Evolutionary conservation across 371 early-diverging fungal species (phyloP), one percentile per base, ranked within the genome.

Genomic region (Rhizomucor miehei): DNA sequence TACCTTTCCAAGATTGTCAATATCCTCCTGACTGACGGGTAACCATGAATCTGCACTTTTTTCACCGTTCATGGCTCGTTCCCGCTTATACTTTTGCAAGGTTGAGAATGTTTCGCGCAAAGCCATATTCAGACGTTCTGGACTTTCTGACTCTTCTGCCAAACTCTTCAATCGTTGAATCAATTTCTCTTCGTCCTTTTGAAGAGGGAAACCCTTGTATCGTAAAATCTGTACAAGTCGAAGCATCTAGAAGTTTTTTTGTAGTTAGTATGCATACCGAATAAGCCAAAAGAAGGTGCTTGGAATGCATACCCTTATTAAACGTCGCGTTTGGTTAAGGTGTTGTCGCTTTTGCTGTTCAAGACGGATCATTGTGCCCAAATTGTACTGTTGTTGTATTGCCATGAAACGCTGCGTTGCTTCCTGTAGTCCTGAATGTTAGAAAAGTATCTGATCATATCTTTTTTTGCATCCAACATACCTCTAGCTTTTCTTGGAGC

Each of bases 271-370:
- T 25, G 37, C 14, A 6, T 16, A 36, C 1, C 19, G 6, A 20
- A 3, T 8, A 25, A 24, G 11, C 3, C 23, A 29, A 40, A 24
- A 48, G 17, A 40, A 39, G 23, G 13, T 13, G 3, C 29, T 12
- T 23, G 24, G 6, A 23, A n/a, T n/a, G n/a, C n/a, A n/a, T 62
- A 62, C 62, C 29, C 50, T 43, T 48, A 57, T 57, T 46, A 57
- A 35, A 25, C 63, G 49, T 34, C 57, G 58, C 4, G 54, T 57
- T 10, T 44, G 47, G 17, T 63, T 52, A 19, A 50, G 38, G 21
- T 57, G 54, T 25, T 57, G 63, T n/a, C 77, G 65, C 52, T 63
- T 68, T 51, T 73, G 69, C 43, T 73, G 73, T 29, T 73, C 73
- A 40, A 71, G 46, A 23, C 60, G 66, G 13, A 67, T 62, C 36